These are phyloP conservation scores for Sarcodon aspratus DNA, from an alignment of 768 basidiomycete genomes.

Conservation along the genomic window DNA sequence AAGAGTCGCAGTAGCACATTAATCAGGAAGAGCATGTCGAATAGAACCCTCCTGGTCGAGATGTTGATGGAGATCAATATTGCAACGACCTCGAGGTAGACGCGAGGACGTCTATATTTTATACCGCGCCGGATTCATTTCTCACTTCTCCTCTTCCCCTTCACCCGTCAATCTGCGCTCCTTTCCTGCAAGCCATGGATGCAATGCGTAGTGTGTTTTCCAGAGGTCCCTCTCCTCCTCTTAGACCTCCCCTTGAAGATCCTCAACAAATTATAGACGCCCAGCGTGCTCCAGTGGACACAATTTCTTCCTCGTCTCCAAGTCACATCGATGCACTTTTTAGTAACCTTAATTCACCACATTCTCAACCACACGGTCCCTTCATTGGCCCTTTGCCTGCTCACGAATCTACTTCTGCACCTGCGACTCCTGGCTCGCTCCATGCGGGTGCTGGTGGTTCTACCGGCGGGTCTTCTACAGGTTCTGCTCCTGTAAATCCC, in stretches of 20 bases:
- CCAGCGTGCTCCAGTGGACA: constrained; percentile 19
- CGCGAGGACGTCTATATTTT: constrained; percentile 3
- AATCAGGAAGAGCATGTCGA: too few species aligned
- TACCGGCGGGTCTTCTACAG: constrained; percentile 20
- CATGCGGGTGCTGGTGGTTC: constrained; percentile 21
- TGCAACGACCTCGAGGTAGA: too few species aligned
- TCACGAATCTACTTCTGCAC: constrained; percentile 25
- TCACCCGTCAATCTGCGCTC: constrained; percentile 2
- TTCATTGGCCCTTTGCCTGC: constrained; percentile 12
- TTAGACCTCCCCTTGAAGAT: constrained; percentile 12
- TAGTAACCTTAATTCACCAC: constrained; percentile 37
- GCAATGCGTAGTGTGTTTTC: constrained; percentile 16
- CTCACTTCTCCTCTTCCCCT: constrained; percentile 10
- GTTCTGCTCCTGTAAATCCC: constrained; percentile 22
- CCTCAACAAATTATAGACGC: constrained; percentile 13
- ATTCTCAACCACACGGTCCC: constrained; percentile 21
- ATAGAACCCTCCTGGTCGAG: too few species aligned
- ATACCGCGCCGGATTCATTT: constrained; percentile 9
- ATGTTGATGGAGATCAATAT: too few species aligned
- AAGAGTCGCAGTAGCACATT: too few species aligned
- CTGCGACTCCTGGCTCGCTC: constrained; percentile 29
- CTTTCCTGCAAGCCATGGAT: constrained; percentile 15
- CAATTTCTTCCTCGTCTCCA: constrained; percentile 30
- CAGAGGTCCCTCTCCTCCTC: constrained; percentile 18
- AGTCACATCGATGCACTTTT: constrained; percentile 62